phyloP scores from a whole-genome alignment of 768 basidiomycete species.

The Butyriboletus loyo region DNA sequence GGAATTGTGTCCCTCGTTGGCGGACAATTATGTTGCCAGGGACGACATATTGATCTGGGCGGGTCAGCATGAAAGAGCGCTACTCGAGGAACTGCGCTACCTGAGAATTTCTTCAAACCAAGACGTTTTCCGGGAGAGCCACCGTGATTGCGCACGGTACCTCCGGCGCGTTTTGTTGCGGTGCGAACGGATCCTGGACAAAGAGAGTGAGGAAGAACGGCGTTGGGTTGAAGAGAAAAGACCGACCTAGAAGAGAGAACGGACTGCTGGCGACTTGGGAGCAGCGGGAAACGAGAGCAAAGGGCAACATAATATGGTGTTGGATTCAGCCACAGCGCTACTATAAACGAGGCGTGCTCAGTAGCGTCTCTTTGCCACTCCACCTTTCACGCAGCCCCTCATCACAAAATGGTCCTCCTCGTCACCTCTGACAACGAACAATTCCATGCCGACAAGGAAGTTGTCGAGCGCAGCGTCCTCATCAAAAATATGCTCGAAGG shows the following conservation, averaged over 20 bases:
- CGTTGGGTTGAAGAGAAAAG: background rate
- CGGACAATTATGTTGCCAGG: conserved; percentile 96
- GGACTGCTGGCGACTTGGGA: conserved; percentile 40
- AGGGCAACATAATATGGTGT: conserved; percentile 5
- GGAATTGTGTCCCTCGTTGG: conserved; percentile 90
- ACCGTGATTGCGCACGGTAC: conserved; percentile 89
- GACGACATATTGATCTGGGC: conserved; percentile 80
- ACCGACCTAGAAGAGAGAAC: conserved; percentile 45
- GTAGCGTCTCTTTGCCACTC: background rate
- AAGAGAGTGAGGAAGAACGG: background rate
- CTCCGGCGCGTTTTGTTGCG: conserved; percentile 95
- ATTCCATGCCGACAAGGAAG: conserved; percentile 89
- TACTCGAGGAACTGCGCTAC: conserved; percentile 39
- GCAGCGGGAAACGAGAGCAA: conserved; percentile 42
- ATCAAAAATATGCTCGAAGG: conserved; percentile 99
- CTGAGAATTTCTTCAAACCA: conserved; percentile 95
- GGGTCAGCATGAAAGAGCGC: conserved; percentile 6
- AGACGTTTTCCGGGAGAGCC: conserved; percentile 91
- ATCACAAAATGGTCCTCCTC: conserved; percentile 70
- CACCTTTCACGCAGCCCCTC: conserved; percentile 9
- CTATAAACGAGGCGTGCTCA: conserved; percentile 1
- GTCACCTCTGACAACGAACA: conserved; percentile 95
- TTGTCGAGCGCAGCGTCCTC: conserved; percentile 91
- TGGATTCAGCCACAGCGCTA: conserved; percentile 13
- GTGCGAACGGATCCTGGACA: conserved; percentile 70